Conservation (phyloP, 768 basidiomycete species). For the Hortiboletus campestris region DNA sequence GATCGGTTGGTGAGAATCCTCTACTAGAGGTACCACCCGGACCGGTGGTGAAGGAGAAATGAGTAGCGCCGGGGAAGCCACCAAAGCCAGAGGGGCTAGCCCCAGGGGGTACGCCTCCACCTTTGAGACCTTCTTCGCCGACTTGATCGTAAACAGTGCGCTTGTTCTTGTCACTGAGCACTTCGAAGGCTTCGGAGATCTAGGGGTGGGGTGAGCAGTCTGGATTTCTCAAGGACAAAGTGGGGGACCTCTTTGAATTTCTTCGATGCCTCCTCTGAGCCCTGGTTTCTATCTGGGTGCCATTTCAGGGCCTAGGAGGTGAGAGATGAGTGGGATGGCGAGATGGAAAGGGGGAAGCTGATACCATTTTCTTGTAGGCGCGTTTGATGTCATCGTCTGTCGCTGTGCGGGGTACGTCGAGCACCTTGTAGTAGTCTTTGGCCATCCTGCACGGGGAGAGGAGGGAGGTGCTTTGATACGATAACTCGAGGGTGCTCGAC, state of each 20-base stretch:
- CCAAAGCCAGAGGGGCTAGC: slow-evolving; percentile 43
- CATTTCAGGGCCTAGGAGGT: slow-evolving; percentile 75
- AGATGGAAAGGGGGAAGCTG: slow-evolving; percentile 14
- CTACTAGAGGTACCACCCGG: slow-evolving; percentile 32
- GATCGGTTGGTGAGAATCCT: slow-evolving; percentile 78
- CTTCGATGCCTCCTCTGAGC: slow-evolving; percentile 79
- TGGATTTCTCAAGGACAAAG: no score
- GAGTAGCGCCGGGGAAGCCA: slow-evolving; percentile 47
- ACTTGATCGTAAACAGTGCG: slow-evolving; percentile 88
- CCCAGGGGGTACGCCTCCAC: slow-evolving; percentile 54
- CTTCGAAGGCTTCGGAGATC: slow-evolving; percentile 96
- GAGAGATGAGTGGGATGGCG: slow-evolving; percentile 1
- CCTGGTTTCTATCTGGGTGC: slow-evolving; percentile 91
- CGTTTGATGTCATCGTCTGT: slow-evolving; percentile 87
- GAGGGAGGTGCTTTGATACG: background rate
- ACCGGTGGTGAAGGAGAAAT: slow-evolving; percentile 57
- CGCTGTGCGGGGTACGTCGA: slow-evolving; percentile 74
- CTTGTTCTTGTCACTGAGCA: slow-evolving; percentile 84
- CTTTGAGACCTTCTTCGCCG: slow-evolving; percentile 93
- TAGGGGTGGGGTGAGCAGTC: slow-evolving; percentile 28
- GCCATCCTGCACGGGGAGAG: slow-evolving; percentile 34
- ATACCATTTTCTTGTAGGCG: slow-evolving; percentile 91
- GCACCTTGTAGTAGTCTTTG: slow-evolving; percentile 83
- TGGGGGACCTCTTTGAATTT: slow-evolving; percentile 86
- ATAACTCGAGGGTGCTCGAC: slow-evolving; percentile 25